Percentiles rank a stretch among this genome's conserved stretches.
Conservation (phyloP, 495 filamentous ascomycete genomes). For the Neurospora cerealis region DNA sequence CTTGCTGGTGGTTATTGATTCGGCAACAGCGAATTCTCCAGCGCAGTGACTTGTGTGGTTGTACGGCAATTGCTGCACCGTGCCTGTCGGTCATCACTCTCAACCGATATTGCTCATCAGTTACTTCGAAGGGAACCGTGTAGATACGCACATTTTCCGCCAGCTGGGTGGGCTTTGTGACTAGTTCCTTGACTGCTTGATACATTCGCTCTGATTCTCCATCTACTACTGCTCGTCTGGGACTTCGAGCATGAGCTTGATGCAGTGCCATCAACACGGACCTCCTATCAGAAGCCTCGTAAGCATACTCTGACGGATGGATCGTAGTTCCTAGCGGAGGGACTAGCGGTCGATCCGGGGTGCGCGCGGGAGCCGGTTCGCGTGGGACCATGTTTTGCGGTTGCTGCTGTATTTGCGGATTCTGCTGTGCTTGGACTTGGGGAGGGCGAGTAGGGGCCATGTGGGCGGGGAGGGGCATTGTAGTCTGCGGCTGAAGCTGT, state of each 20-base stretch:
- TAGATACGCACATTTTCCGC: constrained; percentile 17
- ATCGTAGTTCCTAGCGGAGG: constrained; percentile 4
- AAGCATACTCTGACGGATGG: constrained; percentile 22
- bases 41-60: constrained; percentile 23
- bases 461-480: background rate
- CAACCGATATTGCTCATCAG: constrained; percentile 16
- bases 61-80: background rate
- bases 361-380: background rate
- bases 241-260: constrained; percentile 47
- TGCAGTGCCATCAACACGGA: constrained; percentile 43
- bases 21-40: constrained; percentile 30
- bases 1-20: background rate
- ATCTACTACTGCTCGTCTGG: constrained; percentile 30
- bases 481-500: background rate
- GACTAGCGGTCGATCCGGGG: background rate
- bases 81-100: background rate
- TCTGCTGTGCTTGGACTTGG: background rate
- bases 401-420: background rate
- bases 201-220: constrained; percentile 28
- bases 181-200: constrained; percentile 36
- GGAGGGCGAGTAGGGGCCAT: background rate
- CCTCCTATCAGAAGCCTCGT: constrained; percentile 30
- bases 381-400: background rate
- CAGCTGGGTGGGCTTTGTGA: constrained; percentile 28
- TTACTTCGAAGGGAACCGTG: constrained; percentile 26